Evolutionary conservation across 164 flowering plant genomes (phyloP).

Genomic region (Sedum album): DNA sequence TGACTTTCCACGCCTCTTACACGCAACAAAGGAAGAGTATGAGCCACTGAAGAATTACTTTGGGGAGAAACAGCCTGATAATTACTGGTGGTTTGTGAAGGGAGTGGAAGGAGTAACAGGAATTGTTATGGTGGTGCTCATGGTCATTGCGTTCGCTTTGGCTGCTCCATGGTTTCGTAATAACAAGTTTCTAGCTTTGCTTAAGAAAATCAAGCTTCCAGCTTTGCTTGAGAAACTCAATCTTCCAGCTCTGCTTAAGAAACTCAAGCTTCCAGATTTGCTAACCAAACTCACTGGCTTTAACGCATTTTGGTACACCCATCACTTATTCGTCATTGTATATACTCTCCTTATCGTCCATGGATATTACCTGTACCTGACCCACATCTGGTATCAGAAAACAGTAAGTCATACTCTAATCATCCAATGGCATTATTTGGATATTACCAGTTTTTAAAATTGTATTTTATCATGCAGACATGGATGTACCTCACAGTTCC

Average conservation of each 20-base stretch:
- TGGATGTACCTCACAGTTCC: constrained; percentile 45
- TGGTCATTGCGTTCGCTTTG: constrained; percentile 37
- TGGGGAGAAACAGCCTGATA: constrained; percentile 33
- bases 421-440: not conserved
- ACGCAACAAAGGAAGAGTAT: constrained; percentile 35
- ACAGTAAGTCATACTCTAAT: constrained; percentile 21
- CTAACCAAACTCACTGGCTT: constrained; percentile 33
- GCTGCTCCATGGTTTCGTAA: constrained; percentile 40
- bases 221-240: constrained; percentile 23
- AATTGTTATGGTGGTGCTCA: constrained; percentile 30
- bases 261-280: constrained; percentile 26
- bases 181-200: too few relatives aligned
- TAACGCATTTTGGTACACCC: constrained; percentile 47
- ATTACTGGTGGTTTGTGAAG: constrained; percentile 37
- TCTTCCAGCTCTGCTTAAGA: too few relatives aligned
- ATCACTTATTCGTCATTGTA: constrained; percentile 36
- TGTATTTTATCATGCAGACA: constrained; percentile 17
- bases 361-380: constrained; percentile 29
- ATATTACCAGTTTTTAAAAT: not conserved
- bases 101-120: constrained; percentile 32
- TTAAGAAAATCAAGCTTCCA: constrained; percentile 31
- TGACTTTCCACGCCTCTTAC: constrained; percentile 38
- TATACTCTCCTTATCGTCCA: constrained; percentile 35
- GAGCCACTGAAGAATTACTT: constrained; percentile 47
- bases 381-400: constrained; percentile 36